These are phyloP conservation scores for Acanthamoeba triangularis DNA, from an alignment of 208 protist genomes.

Conservation along the genomic window DNA sequence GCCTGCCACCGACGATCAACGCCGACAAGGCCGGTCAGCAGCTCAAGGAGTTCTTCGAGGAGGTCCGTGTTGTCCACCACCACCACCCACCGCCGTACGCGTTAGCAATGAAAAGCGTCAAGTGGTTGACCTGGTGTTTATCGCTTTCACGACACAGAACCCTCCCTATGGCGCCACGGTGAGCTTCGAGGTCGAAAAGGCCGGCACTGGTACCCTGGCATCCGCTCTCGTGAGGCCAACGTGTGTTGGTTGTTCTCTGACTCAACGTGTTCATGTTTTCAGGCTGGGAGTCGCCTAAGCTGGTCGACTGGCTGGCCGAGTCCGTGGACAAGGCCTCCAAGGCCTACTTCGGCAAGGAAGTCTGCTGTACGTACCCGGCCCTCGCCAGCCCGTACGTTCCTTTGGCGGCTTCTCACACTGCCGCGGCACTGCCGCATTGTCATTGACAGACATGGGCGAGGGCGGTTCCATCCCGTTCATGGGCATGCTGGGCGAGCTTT, in stretches of 20 bases:
- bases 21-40: constrained; percentile 85
- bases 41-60: constrained; percentile 92
- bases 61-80: background rate
- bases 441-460: constrained; percentile 61
- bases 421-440: too few relatives aligned
- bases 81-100: too few relatives aligned
- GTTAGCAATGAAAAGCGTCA: too few relatives aligned
- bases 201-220: constrained; percentile 21
- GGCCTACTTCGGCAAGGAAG: constrained; percentile 92
- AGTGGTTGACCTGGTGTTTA: background rate
- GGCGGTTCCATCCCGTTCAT: constrained; percentile 82
- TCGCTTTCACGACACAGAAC: background rate
- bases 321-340: constrained; percentile 92
- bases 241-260: background rate
- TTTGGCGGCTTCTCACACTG: background rate
- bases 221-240: too few relatives aligned
- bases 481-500: constrained; percentile 93
- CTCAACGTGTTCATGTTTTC: background rate
- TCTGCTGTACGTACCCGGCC: constrained; percentile 90
- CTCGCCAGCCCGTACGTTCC: background rate
- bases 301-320: constrained; percentile 92
- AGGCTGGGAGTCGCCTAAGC: constrained; percentile 94
- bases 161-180: constrained; percentile 96
- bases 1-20: constrained; percentile 94
- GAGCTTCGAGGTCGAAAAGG: constrained; percentile 85